Evolutionary conservation across 2,329 filamentous ascomycete species (phyloP).

Genomic region (Aspergillus sp.): DNA sequence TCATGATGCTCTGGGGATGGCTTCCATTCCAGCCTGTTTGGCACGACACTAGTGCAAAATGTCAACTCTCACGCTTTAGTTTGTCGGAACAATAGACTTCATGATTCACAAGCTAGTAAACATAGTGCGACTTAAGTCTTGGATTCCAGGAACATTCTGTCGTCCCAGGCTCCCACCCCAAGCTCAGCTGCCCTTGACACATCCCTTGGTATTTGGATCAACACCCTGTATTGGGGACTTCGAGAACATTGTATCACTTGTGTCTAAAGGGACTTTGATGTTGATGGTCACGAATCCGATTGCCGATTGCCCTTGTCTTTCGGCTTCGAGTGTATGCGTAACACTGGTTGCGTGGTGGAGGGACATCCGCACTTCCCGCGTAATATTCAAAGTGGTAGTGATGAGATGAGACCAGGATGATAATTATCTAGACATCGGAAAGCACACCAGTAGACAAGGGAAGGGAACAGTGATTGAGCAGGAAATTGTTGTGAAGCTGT

Average conservation of each 20-base stretch:
- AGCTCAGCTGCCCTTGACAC: slow-evolving; percentile 2
- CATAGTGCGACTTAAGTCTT: background rate
- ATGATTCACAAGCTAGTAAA: too few species aligned
- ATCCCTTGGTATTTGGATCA: background rate
- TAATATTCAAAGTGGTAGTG: background rate
- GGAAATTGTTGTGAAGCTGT: background rate
- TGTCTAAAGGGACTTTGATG: background rate
- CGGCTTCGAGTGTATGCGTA: background rate
- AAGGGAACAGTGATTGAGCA: background rate
- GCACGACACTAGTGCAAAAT: too few species aligned
- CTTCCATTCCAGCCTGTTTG: background rate
- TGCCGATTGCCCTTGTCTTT: background rate
- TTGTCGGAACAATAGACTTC: too few species aligned
- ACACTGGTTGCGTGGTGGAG: background rate
- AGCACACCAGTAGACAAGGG: background rate
- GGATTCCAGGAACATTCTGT: background rate
- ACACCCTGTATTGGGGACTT: background rate
- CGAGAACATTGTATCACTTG: background rate
- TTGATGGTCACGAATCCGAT: background rate
- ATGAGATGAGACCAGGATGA: background rate
- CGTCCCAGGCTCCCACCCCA: background rate
- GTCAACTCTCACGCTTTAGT: too few species aligned
- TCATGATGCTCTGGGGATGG: background rate
- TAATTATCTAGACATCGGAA: background rate
- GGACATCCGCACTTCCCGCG: slow-evolving; percentile 3